Evolutionary conservation across 1,139 yeast species (phyloP).

Genomic region (Protomyces inouyei): DNA sequence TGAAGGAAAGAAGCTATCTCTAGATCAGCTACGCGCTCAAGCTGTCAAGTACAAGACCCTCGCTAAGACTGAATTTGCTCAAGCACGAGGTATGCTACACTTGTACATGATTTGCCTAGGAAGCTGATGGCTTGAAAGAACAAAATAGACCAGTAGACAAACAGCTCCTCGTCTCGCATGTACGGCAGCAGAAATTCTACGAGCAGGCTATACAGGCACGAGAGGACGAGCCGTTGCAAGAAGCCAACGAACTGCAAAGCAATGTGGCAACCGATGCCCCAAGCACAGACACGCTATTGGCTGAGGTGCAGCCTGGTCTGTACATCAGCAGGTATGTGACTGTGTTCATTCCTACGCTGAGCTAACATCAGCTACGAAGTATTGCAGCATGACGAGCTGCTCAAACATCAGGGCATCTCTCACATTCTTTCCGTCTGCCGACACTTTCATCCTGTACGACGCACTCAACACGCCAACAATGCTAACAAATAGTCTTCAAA

Average conservation of each 20-base stretch:
- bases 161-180: not conserved
- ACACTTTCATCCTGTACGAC: conserved; percentile 5
- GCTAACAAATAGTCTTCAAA: not conserved
- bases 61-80: not conserved
- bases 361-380: conserved; percentile 23
- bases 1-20: not conserved
- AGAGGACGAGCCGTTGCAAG: not conserved
- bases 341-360: not conserved
- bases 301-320: not conserved
- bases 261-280: not conserved
- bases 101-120: not conserved
- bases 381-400: conserved; percentile 25
- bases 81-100: not conserved
- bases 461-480: not conserved
- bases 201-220: not conserved
- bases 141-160: not conserved
- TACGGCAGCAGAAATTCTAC: not conserved
- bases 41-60: not conserved
- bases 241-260: not conserved
- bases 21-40: not conserved
- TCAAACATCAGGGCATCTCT: conserved; percentile 25
- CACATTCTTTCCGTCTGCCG: conserved; percentile 30
- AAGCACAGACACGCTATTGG: not conserved
- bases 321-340: not conserved
- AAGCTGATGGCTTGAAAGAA: not conserved